These are phyloP conservation scores for Stagonosporopsis chrysanthemi DNA, from an alignment of 2,329 filamentous ascomycete genomes.

Conservation along the genomic window DNA sequence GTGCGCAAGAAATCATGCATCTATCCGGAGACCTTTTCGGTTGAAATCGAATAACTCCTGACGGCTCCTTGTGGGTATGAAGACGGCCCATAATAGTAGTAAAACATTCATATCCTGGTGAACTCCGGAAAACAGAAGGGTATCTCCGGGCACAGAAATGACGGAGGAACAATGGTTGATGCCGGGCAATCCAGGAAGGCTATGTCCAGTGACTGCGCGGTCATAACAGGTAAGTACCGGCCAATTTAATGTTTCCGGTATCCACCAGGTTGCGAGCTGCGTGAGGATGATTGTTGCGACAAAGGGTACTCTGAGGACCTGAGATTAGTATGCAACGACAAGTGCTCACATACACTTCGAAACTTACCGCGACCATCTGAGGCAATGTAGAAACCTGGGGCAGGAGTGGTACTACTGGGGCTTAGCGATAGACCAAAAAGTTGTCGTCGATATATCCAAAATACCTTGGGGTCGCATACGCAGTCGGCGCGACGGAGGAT, in stretches of 20 bases:
- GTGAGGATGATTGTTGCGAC: conserved; percentile 32
- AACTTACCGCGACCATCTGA: conserved; percentile 50
- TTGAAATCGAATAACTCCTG: conserved; percentile 32
- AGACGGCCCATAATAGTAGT: conserved; percentile 38
- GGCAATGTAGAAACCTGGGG: conserved; percentile 48
- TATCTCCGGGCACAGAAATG: conserved; percentile 47
- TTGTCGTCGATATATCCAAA: conserved; percentile 50
- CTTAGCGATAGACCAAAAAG: conserved; percentile 53
- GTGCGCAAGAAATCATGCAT: conserved; percentile 16
- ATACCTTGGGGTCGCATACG: conserved; percentile 50
- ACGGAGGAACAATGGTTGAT: conserved; percentile 40
- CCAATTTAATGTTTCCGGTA: conserved; percentile 27
- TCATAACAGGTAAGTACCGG: conserved; percentile 5
- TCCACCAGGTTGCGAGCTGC: conserved; percentile 35
- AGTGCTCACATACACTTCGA: background rate
- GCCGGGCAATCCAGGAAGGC: conserved; percentile 34
- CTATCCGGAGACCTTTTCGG: conserved; percentile 37
- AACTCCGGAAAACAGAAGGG: conserved; percentile 44
- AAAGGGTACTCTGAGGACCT: conserved; percentile 43
- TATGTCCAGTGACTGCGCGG: conserved; percentile 4
- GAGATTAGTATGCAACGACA: conserved; percentile 26
- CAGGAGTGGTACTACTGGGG: conserved; percentile 42
- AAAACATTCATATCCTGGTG: conserved; percentile 42
- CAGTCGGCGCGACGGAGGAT: conserved; percentile 29
- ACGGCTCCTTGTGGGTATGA: conserved; percentile 34